Evolutionary conservation across 2,329 filamentous ascomycete genomes (phyloP).

Genomic region (Sporothrix humicola): DNA sequence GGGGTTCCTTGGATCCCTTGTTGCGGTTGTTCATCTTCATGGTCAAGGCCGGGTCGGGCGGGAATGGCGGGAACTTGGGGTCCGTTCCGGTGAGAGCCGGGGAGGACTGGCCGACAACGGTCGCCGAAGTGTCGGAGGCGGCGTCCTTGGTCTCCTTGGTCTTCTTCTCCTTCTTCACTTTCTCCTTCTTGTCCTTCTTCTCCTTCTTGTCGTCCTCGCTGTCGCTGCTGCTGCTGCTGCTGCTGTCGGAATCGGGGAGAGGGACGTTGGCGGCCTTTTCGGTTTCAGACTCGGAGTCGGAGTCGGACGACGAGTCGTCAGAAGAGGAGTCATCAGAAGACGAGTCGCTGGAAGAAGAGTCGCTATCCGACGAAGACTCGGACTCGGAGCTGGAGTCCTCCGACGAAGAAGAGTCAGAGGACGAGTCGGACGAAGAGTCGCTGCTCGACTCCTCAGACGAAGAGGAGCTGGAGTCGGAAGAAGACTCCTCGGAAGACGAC

Average conservation of each 20-base stretch:
- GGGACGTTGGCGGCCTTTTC: conserved; percentile 33
- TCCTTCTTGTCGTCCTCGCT: conserved; percentile 31
- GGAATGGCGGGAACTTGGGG: conserved; percentile 55
- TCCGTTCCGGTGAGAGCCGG: conserved; percentile 50
- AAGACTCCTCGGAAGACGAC: conserved; percentile 33
- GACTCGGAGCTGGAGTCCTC: conserved; percentile 7
- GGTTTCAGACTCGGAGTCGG: conserved; percentile 23
- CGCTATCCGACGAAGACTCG: conserved; percentile 36
- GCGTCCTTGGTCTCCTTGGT: conserved; percentile 32
- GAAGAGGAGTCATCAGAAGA: conserved; percentile 36
- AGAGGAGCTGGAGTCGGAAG: conserved; percentile 43
- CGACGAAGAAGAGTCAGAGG: conserved; percentile 11
- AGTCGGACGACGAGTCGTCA: conserved; percentile 44
- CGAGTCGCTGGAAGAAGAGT: conserved; percentile 17
- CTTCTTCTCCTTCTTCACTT: conserved; percentile 20
- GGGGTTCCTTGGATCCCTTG: conserved; percentile 52
- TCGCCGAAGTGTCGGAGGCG: conserved; percentile 53
- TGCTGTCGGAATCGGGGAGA: background rate
- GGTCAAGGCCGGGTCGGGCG: conserved; percentile 53
- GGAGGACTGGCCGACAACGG: conserved; percentile 59
- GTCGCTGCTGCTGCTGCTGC: conserved; percentile 34
- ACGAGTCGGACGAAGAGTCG: conserved; percentile 13
- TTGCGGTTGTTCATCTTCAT: conserved; percentile 43
- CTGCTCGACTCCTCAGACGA: background rate
- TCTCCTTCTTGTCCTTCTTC: conserved; percentile 31